phyloP scores from a whole-genome alignment of 768 basidiomycete species.

The Pleurotus salmoneostramineus region DNA sequence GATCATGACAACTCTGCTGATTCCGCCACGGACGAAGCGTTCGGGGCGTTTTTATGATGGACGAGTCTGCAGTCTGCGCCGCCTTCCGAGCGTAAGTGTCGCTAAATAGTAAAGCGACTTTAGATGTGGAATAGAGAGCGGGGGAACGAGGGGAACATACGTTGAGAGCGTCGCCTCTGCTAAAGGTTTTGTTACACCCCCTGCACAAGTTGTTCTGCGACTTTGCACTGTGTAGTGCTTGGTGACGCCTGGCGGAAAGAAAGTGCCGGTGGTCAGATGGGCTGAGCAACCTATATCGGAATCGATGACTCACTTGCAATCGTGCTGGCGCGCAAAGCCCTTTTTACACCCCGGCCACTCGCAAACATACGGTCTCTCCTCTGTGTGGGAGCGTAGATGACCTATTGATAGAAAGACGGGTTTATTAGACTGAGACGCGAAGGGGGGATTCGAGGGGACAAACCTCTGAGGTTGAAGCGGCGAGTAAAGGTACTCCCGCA shows the following conservation, averaged over 20 bases:
- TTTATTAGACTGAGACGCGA: not conserved
- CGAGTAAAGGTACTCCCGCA: slow-evolving; percentile 98
- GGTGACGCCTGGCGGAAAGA: slow-evolving; percentile 64
- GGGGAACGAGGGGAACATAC: slow-evolving; percentile 46
- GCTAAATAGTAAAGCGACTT: slow-evolving; percentile 35
- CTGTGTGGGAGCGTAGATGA: slow-evolving; percentile 92
- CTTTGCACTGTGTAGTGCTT: slow-evolving; percentile 83
- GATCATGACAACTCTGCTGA: slow-evolving; percentile 3
- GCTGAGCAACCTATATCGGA: slow-evolving; percentile 5
- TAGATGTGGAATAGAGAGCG: slow-evolving; percentile 9
- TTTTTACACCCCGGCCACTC: slow-evolving; percentile 94
- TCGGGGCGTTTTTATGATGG: slow-evolving; percentile 15
- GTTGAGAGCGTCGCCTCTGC: slow-evolving; percentile 89
- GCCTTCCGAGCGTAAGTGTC: slow-evolving; percentile 83
- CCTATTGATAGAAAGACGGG: slow-evolving; percentile 39
- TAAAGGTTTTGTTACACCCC: slow-evolving; percentile 94
- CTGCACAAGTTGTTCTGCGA: slow-evolving; percentile 83
- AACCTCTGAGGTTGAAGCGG: slow-evolving; percentile 84
- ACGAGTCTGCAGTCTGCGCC: slow-evolving; percentile 68
- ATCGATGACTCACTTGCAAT: slow-evolving; percentile 77
- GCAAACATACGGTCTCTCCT: slow-evolving; percentile 92
- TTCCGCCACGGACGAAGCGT: not conserved
- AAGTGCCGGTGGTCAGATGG: slow-evolving; percentile 5
- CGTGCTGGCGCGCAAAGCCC: slow-evolving; percentile 92
- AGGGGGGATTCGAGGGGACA: slow-evolving; percentile 10